A percentile compares a stretch with the other conserved stretches of the same genome.
These are phyloP conservation scores for Solanum acaule DNA, from an alignment of 257 asterid genomes.

Conservation along the genomic window DNA sequence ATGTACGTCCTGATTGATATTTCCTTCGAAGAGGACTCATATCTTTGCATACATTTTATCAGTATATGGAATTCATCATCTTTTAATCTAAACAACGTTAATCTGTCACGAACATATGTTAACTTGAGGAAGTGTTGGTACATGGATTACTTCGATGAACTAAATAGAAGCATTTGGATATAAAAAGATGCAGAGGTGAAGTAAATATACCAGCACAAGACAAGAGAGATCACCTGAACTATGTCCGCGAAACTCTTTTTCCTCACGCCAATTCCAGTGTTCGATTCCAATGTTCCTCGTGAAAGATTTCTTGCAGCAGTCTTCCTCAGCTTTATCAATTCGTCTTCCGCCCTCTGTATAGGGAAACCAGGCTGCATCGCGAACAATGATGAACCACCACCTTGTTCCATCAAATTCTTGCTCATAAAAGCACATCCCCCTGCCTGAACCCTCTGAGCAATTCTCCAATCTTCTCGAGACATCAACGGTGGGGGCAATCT, in stretches of 20 bases:
- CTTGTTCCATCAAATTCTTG: constrained; percentile 29
- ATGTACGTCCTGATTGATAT: no score
- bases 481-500: constrained; percentile 75
- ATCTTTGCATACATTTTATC: no score
- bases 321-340: constrained; percentile 49
- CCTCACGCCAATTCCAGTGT: constrained; percentile 51
- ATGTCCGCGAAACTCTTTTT: constrained; percentile 90
- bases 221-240: constrained; percentile 51
- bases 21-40: no score
- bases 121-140: not conserved
- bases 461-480: constrained; percentile 79
- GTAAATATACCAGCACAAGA: no score
- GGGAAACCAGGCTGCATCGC: constrained; percentile 38
- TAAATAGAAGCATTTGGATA: not conserved
- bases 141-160: not conserved
- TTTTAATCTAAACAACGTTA: not conserved
- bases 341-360: constrained; percentile 43
- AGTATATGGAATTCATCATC: no score
- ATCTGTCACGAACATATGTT: not conserved
- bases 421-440: constrained; percentile 34
- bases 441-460: constrained; percentile 59
- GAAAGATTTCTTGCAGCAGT: constrained; percentile 44
- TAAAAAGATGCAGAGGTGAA: no score
- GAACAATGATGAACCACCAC: constrained; percentile 17
- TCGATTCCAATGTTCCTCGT: constrained; percentile 18